Percentiles rank a stretch among this genome's conserved stretches.
Evolutionary conservation across 2,329 filamentous ascomycete genomes (phyloP).

Genomic region (Apiospora saccharicola): DNA sequence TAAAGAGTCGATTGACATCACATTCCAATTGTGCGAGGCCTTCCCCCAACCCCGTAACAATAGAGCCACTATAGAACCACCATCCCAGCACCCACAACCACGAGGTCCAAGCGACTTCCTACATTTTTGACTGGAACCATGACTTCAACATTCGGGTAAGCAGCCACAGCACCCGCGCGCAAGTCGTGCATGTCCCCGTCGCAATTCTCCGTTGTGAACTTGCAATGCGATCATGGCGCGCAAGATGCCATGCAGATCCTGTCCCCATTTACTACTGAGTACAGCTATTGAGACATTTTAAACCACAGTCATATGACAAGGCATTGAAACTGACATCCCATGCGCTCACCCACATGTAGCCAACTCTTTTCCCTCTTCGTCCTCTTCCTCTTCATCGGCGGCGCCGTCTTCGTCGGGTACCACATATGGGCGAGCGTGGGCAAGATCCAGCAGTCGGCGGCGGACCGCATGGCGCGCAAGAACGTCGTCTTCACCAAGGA

Average conservation of each 20-base stretch:
- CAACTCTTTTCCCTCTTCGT: conserved; percentile 73
- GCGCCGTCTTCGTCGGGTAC: conserved; percentile 71
- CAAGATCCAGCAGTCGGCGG: conserved; percentile 71
- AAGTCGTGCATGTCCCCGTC: conserved; percentile 8
- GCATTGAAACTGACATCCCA: background rate
- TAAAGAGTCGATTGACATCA: background rate
- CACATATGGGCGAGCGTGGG: conserved; percentile 74
- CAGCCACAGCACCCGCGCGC: background rate
- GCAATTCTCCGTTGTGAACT: background rate
- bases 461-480: conserved; percentile 76
- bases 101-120: background rate
- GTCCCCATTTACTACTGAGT: background rate
- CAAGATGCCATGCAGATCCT: background rate
- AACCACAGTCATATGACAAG: background rate
- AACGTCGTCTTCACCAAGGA: conserved; percentile 80
- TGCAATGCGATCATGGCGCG: background rate
- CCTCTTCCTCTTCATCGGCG: conserved; percentile 64
- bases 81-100: conserved; percentile 2
- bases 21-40: background rate
- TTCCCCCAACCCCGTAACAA: conserved; percentile 12
- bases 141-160: conserved; percentile 19
- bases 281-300: background rate
- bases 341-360: conserved; percentile 42
- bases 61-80: background rate
- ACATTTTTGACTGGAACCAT: conserved; percentile 19